Conservation (phyloP, 441 rosid genomes). For the Viola pubescens region DNA sequence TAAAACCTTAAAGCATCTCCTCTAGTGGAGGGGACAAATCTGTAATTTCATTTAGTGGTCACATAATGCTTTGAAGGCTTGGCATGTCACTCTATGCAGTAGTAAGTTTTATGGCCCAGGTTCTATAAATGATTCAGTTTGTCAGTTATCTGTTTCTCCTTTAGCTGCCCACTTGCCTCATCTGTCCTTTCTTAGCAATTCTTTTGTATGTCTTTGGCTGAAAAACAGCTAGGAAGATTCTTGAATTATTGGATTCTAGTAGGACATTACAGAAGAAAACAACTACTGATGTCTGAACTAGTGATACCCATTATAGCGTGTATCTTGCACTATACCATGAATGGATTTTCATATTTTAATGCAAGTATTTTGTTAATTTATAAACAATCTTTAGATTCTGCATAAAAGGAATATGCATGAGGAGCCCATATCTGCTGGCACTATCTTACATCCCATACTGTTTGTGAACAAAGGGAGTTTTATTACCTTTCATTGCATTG, state of each 20-base stretch:
- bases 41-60: not conserved
- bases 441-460: no score
- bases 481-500: no score
- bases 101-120: not conserved
- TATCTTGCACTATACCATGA: not conserved
- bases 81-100: not conserved
- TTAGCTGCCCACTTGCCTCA: not conserved
- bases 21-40: not conserved
- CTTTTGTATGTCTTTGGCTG: slow-evolving; percentile 4
- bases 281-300: not conserved
- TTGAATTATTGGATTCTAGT: not conserved
- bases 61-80: not conserved
- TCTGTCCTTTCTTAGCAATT: slow-evolving; percentile 3
- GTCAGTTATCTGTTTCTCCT: slow-evolving; percentile 1
- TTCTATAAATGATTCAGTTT: not conserved
- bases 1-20: no score
- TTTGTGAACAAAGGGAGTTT: no score
- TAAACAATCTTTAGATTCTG: not conserved
- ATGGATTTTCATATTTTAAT: not conserved
- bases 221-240: not conserved
- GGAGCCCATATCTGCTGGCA: no score
- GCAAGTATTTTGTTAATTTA: not conserved
- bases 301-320: not conserved
- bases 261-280: not conserved
- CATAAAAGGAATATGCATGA: no score